Evolutionary conservation across 495 filamentous ascomycete species (phyloP), one percentile per base, ranked within the genome.

Genomic region (Pyrenopolyporus hunteri): DNA sequence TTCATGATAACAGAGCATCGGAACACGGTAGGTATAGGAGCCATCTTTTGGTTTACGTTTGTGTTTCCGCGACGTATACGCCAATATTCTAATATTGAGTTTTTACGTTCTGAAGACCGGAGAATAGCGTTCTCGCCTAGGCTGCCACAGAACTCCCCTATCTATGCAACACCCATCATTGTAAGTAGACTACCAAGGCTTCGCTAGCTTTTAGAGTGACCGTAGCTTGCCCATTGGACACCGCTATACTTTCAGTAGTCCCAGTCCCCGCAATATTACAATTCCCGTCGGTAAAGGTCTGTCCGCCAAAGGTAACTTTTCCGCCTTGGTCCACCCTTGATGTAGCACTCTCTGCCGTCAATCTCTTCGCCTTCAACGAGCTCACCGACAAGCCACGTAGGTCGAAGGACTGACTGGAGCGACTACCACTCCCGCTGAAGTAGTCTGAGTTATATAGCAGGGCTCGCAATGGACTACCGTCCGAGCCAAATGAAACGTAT

Each of bases 391-490:
- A 39, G 6, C 83, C 82, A 1, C 67, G 71, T 36, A 87, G 55
- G 0, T 71, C 72, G 57, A 81, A 84, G 1, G 63, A 73, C 55
- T 83, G 72, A 22, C 57, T 78, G 6, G 70, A 64, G 16, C 83
- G 71, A 4, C 68, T 78, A 1, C 82, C 82, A 20, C 70, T 74
- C 1, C 71, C 75, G 5, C 70, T 67, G 59, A 78, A 83, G 59
- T 86, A 85, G n/a, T 84, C 79, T 0, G 83, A 85, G 56, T 86
- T 86, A 48, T 83, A 82, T 20, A 86, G 58, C 29, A 86, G 50
- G 14, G 75, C 79, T 6, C 74, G 67, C 11, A 80, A 40, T 1
- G 81, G 78, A 1, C 58, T 55, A 0, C 73, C 73, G 5, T 62
- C 57, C 0, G 75, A 67, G 23, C 77, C 71, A 64, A 82, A 86